Percentiles rank a stretch among this genome's conserved stretches.
Conservation (phyloP, 176 grass and related monocot genomes). For the Eragrostis nindensis region DNA sequence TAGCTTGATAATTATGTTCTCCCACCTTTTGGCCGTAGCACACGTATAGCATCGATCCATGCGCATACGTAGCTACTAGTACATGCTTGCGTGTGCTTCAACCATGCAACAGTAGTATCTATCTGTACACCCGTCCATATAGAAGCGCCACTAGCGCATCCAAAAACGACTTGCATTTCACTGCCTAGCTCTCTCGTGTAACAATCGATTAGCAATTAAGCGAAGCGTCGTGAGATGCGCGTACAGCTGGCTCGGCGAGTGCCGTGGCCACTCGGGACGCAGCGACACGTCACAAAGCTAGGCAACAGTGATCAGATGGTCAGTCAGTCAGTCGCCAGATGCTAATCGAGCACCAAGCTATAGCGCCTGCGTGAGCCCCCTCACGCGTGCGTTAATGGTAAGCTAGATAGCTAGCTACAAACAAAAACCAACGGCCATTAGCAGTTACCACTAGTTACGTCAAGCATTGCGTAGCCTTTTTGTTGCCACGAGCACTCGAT, state of each 20-base stretch:
- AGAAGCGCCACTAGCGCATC: neutral
- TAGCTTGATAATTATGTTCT: neutral
- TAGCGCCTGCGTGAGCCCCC: too few relatives aligned
- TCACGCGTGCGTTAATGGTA: neutral
- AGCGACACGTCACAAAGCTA: slow-evolving; percentile 1
- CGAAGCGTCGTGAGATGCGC: too few relatives aligned
- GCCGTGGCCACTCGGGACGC: neutral
- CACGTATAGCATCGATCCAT: too few relatives aligned
- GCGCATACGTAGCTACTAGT: neutral
- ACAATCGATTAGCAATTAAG: too few relatives aligned
- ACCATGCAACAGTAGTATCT: neutral
- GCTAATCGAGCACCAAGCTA: neutral
- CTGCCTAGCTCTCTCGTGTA: neutral
- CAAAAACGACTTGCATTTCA: neutral
- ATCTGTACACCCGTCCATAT: too few relatives aligned
- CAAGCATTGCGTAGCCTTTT: neutral
- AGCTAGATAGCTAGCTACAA: neutral
- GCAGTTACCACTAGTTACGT: neutral
- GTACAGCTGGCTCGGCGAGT: neutral
- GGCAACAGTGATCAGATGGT: neutral
- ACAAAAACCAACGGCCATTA: neutral
- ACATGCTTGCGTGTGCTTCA: neutral
- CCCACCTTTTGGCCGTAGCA: neutral
- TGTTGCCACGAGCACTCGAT: too few relatives aligned
- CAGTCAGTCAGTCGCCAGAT: neutral